Conservation (phyloP, 495 filamentous ascomycete species). For the Neurospora tetrasperma region DNA sequence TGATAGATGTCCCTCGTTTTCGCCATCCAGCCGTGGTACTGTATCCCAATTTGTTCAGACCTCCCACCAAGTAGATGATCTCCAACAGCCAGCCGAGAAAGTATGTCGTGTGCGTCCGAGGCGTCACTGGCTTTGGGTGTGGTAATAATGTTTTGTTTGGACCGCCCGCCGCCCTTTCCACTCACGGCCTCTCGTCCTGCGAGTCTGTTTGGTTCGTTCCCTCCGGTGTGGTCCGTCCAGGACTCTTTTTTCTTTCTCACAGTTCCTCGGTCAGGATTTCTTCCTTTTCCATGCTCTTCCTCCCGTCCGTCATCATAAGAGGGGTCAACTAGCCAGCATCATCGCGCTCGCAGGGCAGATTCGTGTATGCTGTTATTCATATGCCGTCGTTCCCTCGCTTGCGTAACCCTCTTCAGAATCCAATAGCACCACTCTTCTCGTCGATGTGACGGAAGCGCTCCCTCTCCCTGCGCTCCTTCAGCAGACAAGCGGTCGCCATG, state of each 20-base stretch:
- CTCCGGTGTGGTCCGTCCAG: background rate
- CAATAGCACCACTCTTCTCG: conserved; percentile 50
- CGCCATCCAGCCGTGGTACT: background rate
- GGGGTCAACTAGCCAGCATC: background rate
- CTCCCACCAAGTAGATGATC: background rate
- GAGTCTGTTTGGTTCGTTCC: background rate
- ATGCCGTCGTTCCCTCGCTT: background rate
- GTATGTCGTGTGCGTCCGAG: background rate
- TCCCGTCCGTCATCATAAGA: background rate
- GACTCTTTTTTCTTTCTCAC: background rate
- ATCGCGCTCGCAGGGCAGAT: background rate
- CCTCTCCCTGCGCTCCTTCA: conserved; percentile 63
- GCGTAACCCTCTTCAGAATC: conserved; percentile 19
- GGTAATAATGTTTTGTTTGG: background rate
- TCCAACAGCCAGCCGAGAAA: background rate
- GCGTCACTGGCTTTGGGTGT: background rate
- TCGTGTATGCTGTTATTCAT: background rate
- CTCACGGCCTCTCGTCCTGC: background rate
- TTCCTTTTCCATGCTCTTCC: background rate
- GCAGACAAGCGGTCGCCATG: conserved; percentile 54
- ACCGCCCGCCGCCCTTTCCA: background rate
- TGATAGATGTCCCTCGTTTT: background rate
- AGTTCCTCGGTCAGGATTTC: background rate
- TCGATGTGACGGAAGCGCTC: conserved; percentile 62
- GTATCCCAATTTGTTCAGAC: background rate